Evolutionary conservation across 768 basidiomycete species (phyloP).

Genomic region (Trametes coccinea): DNA sequence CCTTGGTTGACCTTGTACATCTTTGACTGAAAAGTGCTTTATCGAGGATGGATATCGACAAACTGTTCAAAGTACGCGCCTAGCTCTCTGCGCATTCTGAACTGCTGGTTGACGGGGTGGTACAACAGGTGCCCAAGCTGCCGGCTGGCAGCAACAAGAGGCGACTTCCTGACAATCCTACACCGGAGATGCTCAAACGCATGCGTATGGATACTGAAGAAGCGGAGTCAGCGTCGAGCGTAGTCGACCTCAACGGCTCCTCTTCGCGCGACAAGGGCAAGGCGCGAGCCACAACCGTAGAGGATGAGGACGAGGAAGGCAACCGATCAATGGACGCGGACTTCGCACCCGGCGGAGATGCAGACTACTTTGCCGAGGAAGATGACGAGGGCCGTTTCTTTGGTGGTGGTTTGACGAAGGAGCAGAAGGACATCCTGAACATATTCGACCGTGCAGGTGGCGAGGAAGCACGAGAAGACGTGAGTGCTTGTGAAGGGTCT

Average conservation of each 20-base stretch:
- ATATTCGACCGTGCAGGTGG: slow-evolving; percentile 83
- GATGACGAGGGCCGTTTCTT: slow-evolving; percentile 92
- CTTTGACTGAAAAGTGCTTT: too few species aligned
- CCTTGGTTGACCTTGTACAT: too few species aligned
- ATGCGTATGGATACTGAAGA: slow-evolving; percentile 55
- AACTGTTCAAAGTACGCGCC: slow-evolving; percentile 45
- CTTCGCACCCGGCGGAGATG: slow-evolving; percentile 85
- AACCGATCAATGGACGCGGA: slow-evolving; percentile 34
- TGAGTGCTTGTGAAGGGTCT: slow-evolving; percentile 32
- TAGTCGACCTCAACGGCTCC: slow-evolving; percentile 5
- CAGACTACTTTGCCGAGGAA: slow-evolving; percentile 88
- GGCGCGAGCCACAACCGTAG: slow-evolving; percentile 51
- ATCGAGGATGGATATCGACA: slow-evolving; percentile 48
- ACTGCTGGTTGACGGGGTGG: neutral
- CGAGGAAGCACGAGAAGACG: slow-evolving; percentile 66
- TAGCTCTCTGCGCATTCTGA: neutral
- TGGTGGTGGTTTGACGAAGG: slow-evolving; percentile 87
- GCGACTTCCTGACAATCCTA: slow-evolving; percentile 74
- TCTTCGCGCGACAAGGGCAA: slow-evolving; percentile 31
- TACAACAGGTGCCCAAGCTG: slow-evolving; percentile 63
- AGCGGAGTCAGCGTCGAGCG: slow-evolving; percentile 14
- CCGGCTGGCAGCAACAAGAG: slow-evolving; percentile 66
- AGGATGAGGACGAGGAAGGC: slow-evolving; percentile 59
- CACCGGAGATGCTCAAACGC: slow-evolving; percentile 81
- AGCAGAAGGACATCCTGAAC: slow-evolving; percentile 94